phyloP scores from a whole-genome alignment of 352 stramenopile genomes.

The Phytopythium litorale region DNA sequence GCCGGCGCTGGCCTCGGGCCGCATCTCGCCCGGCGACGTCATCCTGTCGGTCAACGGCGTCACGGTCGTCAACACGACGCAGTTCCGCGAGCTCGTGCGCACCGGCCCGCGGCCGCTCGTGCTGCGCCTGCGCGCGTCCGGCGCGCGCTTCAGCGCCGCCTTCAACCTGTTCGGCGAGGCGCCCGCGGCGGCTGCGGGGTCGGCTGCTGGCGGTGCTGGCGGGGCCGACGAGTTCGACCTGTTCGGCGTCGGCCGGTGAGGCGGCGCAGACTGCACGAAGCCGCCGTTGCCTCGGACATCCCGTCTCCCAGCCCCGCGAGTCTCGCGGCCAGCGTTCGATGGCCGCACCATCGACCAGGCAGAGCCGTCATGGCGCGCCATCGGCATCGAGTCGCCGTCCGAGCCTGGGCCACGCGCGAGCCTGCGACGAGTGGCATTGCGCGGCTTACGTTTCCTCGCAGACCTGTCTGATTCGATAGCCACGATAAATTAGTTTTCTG shows the following conservation, averaged over 20 bases:
- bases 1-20: conserved; percentile 40
- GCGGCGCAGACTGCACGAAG: too few species aligned
- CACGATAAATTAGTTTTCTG: neutral
- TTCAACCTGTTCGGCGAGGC: conserved; percentile 75
- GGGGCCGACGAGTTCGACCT: conserved; percentile 11
- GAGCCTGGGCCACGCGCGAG: too few species aligned
- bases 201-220: neutral
- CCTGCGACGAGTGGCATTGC: too few species aligned
- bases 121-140: conserved; percentile 57
- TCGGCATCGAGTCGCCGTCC: too few species aligned
- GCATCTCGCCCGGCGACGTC: conserved; percentile 55
- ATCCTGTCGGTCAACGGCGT: conserved; percentile 75
- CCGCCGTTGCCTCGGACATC: too few species aligned
- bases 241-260: conserved; percentile 15
- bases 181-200: conserved; percentile 1
- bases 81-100: conserved; percentile 72
- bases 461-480: neutral
- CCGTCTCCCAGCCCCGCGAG: too few species aligned
- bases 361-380: too few species aligned
- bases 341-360: too few species aligned
- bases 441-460: too few species aligned
- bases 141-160: conserved; percentile 33
- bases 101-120: conserved; percentile 55
- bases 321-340: too few species aligned
- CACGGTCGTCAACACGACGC: conserved; percentile 53